Conservation (phyloP, 768 basidiomycete genomes). For the Gloeopeniophorella convolvens region DNA sequence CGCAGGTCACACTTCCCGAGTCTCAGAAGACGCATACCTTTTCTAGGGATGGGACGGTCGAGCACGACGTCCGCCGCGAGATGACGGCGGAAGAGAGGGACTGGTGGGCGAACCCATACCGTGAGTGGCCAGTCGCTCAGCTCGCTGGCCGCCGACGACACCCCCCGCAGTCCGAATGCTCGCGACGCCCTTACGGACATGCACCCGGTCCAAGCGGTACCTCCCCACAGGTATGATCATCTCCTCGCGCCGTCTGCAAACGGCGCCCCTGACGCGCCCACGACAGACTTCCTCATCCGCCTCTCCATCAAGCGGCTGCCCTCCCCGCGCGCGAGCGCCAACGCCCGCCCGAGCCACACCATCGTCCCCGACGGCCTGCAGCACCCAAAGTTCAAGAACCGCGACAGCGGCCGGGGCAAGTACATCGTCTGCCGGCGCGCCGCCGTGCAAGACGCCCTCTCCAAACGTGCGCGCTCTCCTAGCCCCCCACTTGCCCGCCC, state of each 20-base stretch:
- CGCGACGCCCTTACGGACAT: slow-evolving; percentile 53
- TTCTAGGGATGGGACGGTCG: slow-evolving; percentile 15
- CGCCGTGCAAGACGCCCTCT: slow-evolving; percentile 34
- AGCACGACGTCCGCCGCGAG: slow-evolving; percentile 32
- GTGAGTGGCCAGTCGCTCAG: slow-evolving; percentile 33
- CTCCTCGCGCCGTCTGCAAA: background rate
- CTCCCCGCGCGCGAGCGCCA: slow-evolving; percentile 11
- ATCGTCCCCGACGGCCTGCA: slow-evolving; percentile 58
- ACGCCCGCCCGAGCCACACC: slow-evolving; percentile 25
- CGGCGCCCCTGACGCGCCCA: background rate
- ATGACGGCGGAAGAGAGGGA: slow-evolving; percentile 58
- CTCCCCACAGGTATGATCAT: slow-evolving; percentile 47
- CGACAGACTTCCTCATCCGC: slow-evolving; percentile 60
- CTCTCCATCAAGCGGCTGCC: slow-evolving; percentile 45
- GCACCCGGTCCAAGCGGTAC: slow-evolving; percentile 41
- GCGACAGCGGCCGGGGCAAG: slow-evolving; percentile 37
- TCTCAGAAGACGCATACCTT: slow-evolving; percentile 20
- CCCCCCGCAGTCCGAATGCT: slow-evolving; percentile 58
- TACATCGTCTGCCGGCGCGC: slow-evolving; percentile 61
- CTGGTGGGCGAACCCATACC: slow-evolving; percentile 74
- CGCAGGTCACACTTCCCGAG: slow-evolving; percentile 34
- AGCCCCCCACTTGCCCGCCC: background rate
- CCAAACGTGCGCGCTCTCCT: slow-evolving; percentile 29
- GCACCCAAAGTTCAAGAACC: slow-evolving; percentile 52
- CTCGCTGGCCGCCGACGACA: background rate